Evolutionary conservation across 805 yeast species (phyloP).

Genomic region (Candida koratica): DNA sequence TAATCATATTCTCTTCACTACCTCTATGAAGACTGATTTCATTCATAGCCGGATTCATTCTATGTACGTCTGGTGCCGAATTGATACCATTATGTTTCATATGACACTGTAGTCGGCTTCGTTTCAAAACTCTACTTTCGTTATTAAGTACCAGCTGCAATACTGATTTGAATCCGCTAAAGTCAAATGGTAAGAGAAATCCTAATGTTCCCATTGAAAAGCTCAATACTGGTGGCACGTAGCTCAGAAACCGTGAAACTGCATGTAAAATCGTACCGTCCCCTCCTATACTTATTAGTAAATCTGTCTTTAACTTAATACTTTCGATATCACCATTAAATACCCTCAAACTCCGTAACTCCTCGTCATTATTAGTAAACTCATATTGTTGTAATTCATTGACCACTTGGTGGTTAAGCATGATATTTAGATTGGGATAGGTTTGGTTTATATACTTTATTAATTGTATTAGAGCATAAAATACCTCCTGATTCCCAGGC

Average conservation of each 20-base stretch:
- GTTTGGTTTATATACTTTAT: slow-evolving; percentile 54
- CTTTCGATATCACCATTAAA: slow-evolving; percentile 60
- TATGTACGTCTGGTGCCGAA: slow-evolving; percentile 10
- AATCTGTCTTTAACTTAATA: slow-evolving; percentile 64
- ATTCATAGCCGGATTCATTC: slow-evolving; percentile 79
- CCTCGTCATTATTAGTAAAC: slow-evolving; percentile 7
- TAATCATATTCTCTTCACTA: slow-evolving; percentile 76
- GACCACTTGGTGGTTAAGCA: slow-evolving; percentile 72
- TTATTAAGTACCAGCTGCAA: slow-evolving; percentile 65
- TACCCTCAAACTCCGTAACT: slow-evolving; percentile 23
- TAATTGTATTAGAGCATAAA: slow-evolving; percentile 62
- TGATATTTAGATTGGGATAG: slow-evolving; percentile 71
- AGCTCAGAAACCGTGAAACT: slow-evolving; percentile 69
- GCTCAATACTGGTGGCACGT: slow-evolving; percentile 84
- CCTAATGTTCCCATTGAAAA: slow-evolving; percentile 92
- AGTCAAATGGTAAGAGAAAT: slow-evolving; percentile 82
- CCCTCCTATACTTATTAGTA: slow-evolving; percentile 89
- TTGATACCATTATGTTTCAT: slow-evolving; percentile 26
- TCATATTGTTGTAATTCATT: slow-evolving; percentile 51
- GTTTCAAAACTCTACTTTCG: slow-evolving; percentile 65
- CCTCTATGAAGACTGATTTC: slow-evolving; percentile 89
- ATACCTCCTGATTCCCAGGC: slow-evolving; percentile 68
- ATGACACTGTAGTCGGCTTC: slow-evolving; percentile 78
- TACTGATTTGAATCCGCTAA: slow-evolving; percentile 53
- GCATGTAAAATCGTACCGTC: slow-evolving; percentile 91